These are phyloP conservation scores for Capsella bursapastoris DNA, from an alignment of 345 rosid genomes.

Conservation along the genomic window DNA sequence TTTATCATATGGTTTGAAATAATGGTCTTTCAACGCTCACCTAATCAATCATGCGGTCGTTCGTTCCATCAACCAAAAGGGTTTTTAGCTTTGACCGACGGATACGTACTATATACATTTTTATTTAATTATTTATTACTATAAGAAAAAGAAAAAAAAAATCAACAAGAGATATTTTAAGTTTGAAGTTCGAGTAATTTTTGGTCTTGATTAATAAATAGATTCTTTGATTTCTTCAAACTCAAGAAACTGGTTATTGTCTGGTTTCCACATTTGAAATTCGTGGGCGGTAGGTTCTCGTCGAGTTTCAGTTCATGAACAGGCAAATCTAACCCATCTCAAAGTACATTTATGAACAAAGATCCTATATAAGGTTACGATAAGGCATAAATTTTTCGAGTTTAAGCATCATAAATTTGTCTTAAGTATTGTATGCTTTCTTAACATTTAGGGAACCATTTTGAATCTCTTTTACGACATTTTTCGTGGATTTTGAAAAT, in stretches of 20 bases:
- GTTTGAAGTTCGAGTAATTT: too few species aligned
- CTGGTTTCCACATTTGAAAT: neutral
- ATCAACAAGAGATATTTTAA: too few species aligned
- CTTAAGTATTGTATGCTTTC: neutral
- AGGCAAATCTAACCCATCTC: too few species aligned
- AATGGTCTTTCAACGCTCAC: conserved; percentile 31
- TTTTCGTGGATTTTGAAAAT: neutral
- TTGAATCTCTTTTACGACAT: neutral
- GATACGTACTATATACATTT: neutral
- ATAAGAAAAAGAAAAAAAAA: too few species aligned
- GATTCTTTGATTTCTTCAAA: neutral
- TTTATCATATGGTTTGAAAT: conserved; percentile 9
- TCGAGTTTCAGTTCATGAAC: neutral
- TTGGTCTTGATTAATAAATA: too few species aligned
- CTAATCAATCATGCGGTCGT: conserved; percentile 38
- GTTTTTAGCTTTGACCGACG: conserved; percentile 30
- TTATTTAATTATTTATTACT: too few species aligned
- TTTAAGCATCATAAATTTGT: neutral
- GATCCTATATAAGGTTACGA: too few species aligned
- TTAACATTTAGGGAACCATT: neutral
- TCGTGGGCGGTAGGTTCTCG: neutral
- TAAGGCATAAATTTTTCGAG: too few species aligned
- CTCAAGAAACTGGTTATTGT: neutral
- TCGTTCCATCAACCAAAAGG: conserved; percentile 18
- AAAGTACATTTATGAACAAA: too few species aligned